Percentiles rank a stretch among this genome's conserved stretches.
These are phyloP conservation scores for Mycena haematopus DNA, from an alignment of 768 basidiomycete species.

Conservation along the genomic window DNA sequence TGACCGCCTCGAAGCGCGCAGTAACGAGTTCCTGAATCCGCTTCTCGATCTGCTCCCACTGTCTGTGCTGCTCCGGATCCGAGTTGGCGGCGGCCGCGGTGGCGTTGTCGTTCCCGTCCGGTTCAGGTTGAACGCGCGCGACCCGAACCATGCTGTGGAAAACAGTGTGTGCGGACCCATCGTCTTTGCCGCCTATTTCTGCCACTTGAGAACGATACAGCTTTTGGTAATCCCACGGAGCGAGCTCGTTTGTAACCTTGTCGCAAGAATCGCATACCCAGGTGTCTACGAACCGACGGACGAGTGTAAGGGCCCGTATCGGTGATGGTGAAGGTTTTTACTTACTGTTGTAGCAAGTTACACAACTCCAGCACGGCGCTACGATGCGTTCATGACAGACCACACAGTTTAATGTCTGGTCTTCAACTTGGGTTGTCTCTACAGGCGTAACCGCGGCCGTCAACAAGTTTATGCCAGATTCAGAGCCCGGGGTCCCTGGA, in stretches of 20 bases:
- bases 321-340: neutral
- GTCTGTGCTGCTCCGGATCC: neutral
- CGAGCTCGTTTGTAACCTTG: neutral
- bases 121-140: neutral
- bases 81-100: neutral
- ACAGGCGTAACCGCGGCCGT: slow-evolving; percentile 4
- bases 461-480: neutral
- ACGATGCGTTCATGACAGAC: slow-evolving; percentile 3
- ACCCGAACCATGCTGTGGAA: slow-evolving; percentile 16
- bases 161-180: neutral
- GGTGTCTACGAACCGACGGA: neutral
- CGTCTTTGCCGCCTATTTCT: neutral
- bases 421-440: neutral
- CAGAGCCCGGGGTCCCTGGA: neutral
- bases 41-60: slow-evolving; percentile 15
- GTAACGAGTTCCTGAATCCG: slow-evolving; percentile 15
- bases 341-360: slow-evolving; percentile 10
- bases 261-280: slow-evolving; percentile 26
- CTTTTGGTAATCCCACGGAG: slow-evolving; percentile 18
- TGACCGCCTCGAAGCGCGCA: slow-evolving; percentile 11
- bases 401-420: neutral
- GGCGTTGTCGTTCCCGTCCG: neutral
- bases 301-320: too few relatives aligned
- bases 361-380: slow-evolving; percentile 20
- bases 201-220: slow-evolving; percentile 4